These are phyloP conservation scores for Hordeum marinum DNA, from an alignment of 176 grass and related monocot species.

Conservation along the genomic window DNA sequence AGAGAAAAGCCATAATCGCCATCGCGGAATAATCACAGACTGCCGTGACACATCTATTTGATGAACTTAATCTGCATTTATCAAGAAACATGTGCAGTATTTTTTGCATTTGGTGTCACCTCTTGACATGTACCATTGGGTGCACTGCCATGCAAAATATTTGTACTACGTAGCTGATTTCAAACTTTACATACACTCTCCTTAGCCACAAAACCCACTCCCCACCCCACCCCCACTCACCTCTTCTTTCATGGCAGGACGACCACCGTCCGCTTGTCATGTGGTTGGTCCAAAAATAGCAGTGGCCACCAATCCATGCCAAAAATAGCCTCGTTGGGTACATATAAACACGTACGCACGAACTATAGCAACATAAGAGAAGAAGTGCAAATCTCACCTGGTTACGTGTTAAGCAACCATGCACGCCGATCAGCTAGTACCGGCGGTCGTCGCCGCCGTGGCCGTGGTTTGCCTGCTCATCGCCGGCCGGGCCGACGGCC, in stretches of 20 bases:
- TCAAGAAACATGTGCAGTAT: slow-evolving; percentile 1
- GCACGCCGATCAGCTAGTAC: background rate
- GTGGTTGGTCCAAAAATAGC: background rate
- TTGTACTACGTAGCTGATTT: background rate
- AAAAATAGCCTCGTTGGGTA: background rate
- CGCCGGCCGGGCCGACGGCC: background rate
- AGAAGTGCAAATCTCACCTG: background rate
- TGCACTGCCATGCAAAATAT: background rate
- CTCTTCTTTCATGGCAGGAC: background rate
- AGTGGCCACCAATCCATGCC: background rate
- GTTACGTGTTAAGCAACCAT: background rate
- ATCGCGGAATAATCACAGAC: too few relatives aligned
- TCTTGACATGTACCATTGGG: background rate
- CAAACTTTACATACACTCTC: background rate
- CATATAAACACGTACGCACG: background rate
- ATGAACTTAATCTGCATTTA: too few relatives aligned
- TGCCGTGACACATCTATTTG: too few relatives aligned
- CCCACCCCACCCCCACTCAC: too few relatives aligned
- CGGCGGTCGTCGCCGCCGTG: slow-evolving; percentile 7
- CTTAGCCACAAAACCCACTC: too few relatives aligned
- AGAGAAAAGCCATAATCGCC: too few relatives aligned
- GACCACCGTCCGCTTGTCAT: background rate
- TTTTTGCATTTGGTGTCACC: background rate
- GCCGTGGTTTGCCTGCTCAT: slow-evolving; percentile 4
- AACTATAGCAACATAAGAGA: background rate